Evolutionary conservation across 176 grass and related monocot genomes (phyloP), one percentile per base, ranked within the genome.

Genomic region (Juncus inflexus): DNA sequence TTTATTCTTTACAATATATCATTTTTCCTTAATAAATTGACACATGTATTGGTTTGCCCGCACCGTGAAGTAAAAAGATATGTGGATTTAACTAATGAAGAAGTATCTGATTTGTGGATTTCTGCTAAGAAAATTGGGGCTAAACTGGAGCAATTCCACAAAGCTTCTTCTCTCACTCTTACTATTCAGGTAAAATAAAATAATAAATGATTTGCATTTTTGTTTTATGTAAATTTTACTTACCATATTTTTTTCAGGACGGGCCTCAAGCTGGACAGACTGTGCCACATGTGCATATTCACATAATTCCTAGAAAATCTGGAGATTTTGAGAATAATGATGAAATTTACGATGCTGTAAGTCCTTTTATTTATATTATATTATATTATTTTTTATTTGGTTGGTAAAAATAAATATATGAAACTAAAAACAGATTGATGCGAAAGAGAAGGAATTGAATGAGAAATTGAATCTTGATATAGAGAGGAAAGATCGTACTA

Each of bases 251-350:
- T 62, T 75, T 1, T 52, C 79, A 96, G 87, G 87, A 96, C 88
- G 92, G 87, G 78, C 87, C 87, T 73, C 64, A 96, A 60, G 84
- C 87, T 64, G 92, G 92, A 15, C 92, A 97, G 74, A 97, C 84
- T 50, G 92, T 97, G 69, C 79, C 87, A 35, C 92, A 91, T 89
- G 82, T 97, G n/a, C 87, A 97, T 72, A 91, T 97, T 79, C 92
- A 91, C 7, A 50, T 97, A 52, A 84, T 91, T 63, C 92, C 84
- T 2, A 89, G 87, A 74, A 97, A 79, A 84, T 77, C 19, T 66
- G 92, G 87, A 67, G 87, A 97, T 65, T 97, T 97, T 59, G 82
- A 90, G 62, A 91, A 89, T 19, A 91, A 96, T 50, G 92, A 91
- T 69, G 85, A 97, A 70, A 97, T 97, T 78, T 96, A 96, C 79